Conservation (phyloP, 345 rosid genomes). For the Gossypium anomalum region DNA sequence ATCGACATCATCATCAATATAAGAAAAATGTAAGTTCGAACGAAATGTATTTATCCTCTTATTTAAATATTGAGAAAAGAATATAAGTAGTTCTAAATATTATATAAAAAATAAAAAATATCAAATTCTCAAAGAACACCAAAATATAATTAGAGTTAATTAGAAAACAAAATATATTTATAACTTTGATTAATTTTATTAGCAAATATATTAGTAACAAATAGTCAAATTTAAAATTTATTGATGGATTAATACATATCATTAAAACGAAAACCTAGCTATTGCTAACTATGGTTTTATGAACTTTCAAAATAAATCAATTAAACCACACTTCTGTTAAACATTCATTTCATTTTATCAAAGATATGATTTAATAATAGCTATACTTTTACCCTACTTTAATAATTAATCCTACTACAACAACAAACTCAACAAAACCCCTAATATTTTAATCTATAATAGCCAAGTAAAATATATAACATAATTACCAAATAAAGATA, state of each 20-base stretch:
- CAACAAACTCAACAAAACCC: background rate
- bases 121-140: too few relatives aligned
- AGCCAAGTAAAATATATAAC: background rate
- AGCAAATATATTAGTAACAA: too few relatives aligned
- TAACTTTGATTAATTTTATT: too few relatives aligned
- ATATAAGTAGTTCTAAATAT: fast-evolving
- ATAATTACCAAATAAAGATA: background rate
- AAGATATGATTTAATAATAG: background rate
- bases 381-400: background rate
- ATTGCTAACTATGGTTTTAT: background rate
- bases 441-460: background rate
- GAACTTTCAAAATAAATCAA: background rate
- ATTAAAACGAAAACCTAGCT: background rate
- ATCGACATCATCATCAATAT: too few relatives aligned
- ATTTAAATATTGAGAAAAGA: too few relatives aligned
- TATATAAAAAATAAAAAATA: too few relatives aligned
- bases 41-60: too few relatives aligned
- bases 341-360: background rate
- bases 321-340: background rate
- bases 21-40: too few relatives aligned
- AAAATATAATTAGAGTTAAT: too few relatives aligned
- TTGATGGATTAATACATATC: too few relatives aligned
- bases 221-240: too few relatives aligned
- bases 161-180: too few relatives aligned
- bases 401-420: background rate